Base-by-base conservation (phyloP, 2,329 filamentous ascomycete genomes). In the Fusarium sororula region DNA sequence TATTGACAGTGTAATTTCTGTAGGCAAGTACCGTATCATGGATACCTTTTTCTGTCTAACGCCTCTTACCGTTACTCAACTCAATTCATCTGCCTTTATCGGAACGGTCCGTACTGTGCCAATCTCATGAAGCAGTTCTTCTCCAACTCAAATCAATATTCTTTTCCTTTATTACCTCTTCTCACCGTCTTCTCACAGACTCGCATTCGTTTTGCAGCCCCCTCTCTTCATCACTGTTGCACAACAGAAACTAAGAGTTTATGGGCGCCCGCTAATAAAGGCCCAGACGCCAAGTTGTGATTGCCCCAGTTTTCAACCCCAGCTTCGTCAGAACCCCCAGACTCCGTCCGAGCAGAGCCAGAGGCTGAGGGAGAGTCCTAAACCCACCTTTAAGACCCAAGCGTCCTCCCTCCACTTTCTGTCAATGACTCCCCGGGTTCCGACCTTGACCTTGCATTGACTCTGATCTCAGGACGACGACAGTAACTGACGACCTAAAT, bases 221-320 rank as follows among this genome's bases (percentile, higher is more conserved):
- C 28, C 47, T 42, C 24, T 7, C 24, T 7, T 48, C 28, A 9
- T 39, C 20, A 26, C 24, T 18, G 26, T 42, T 50, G 32, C 55
- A 58, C n/a, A 26, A 58, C 20, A 51, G 26, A 26, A 26, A 50
- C 70, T 58, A 62, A 28, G 32, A 18, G 20, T 38, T 50, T 38
- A 41, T 37, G 47, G 44, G 58, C 47, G 37, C 38, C 50, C 58
- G 59, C 63, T 67, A 63, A 59, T 44, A 59, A 45, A 56, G 44
- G 57, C 15, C 68, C 38, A 63, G 67, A 71, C 32, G 57, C 63
- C 68, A 60, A 66, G 56, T 30, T 41, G 38, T 48, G 38, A 48
- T 18, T 61, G 71, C 72, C 72, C 72, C 71, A 55, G 67, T 74
- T 74, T 74, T 74, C 42, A 62, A 74, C 71, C 72, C 72, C 72